These are phyloP conservation scores for Boletus mariae DNA, from an alignment of 1,284 basidiomycete species.

Conservation along the genomic window DNA sequence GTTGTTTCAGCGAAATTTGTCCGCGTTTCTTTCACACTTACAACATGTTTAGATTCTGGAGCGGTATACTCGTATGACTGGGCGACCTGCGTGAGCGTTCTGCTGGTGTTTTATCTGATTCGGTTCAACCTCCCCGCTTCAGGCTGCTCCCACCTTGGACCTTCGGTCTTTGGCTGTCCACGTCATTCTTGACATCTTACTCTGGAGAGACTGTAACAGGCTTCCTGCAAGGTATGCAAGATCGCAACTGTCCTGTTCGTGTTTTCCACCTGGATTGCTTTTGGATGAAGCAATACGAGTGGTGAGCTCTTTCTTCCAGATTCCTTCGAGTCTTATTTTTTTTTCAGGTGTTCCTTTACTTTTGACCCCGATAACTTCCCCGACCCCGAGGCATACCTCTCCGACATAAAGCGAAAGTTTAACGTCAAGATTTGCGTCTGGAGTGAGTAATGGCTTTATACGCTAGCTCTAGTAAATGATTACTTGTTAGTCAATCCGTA, in stretches of 20 bases:
- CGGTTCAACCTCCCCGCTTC: background rate
- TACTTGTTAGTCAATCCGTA: conserved; percentile 56
- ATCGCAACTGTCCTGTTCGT: conserved; percentile 65
- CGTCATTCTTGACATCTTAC: conserved; percentile 71
- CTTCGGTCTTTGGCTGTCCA: conserved; percentile 74
- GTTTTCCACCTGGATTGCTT: conserved; percentile 79
- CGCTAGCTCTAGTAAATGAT: conserved; percentile 3
- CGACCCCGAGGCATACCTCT: conserved; percentile 62
- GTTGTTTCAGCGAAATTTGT: conserved; percentile 9
- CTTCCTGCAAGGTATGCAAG: conserved; percentile 69
- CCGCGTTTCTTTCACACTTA: conserved; percentile 1
- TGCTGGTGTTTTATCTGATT: background rate
- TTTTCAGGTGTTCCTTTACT: conserved; percentile 64
- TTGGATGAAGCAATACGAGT: conserved; percentile 80
- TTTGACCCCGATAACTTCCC: conserved; percentile 77
- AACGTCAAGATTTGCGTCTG: conserved; percentile 72
- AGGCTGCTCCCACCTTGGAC: conserved; percentile 70
- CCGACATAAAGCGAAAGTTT: conserved; percentile 65
- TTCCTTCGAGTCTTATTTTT: background rate
- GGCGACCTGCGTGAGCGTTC: conserved; percentile 15
- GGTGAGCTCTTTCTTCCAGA: conserved; percentile 35
- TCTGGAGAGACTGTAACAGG: conserved; percentile 63
- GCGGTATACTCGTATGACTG: conserved; percentile 22
- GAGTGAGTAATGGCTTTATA: conserved; percentile 43
- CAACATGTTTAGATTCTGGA: conserved; percentile 13